Base-by-base conservation (phyloP, 2,329 filamentous ascomycete species). In the Emergomyces africanus region DNA sequence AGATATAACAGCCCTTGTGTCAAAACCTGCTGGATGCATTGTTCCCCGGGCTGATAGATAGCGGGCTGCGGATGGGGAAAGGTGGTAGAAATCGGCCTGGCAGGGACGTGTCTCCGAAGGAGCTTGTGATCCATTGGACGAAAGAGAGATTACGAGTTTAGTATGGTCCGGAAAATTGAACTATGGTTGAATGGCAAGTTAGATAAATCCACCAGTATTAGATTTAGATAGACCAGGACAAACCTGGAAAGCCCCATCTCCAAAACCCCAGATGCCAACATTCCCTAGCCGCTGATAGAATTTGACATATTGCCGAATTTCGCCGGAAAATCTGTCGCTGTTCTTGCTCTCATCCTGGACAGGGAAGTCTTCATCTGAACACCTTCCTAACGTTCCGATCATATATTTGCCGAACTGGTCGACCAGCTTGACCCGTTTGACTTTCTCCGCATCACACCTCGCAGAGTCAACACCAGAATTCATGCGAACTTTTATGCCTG, bases 131-230 rank as follows among this genome's bases (percentile, higher is more conserved):
- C 15, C 57, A 30, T 23, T 12, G 1, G 50, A n/a, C 59, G 69
- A 71, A 15, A 71, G 69, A 4, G 76, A 74, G 39, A 79, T 67
- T n/a, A 78, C 72, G 14, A 79, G 69, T 62, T 79, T 79, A 14
- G 77, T 79, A 61, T 79, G 77, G 59, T 79, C 77, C 2, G 77
- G 77, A 63, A 79, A 79, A 63, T 79, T 79, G 68, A 79, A 78
- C 67, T 75, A 41, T 15, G 35, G n/a, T 8, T 57, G 46, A 20
- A 50, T 18, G 33, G 33, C 15, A 20, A 53, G 41, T 20, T 54
- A 37, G 33, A 44, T 28, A 41, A 59, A 44, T 44, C 60, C 18
- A 54, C 14, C 25, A 41, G n/a, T 14, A 48, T 20, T 28, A 59
- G 2, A 59, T 39, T 28, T 37, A 35, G 33, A 5, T 20, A 8